A percentile compares a stretch with the other conserved stretches of the same genome.
Evolutionary conservation across 1,284 basidiomycete genomes (phyloP).

Genomic region (Tilletiaria anomala): DNA sequence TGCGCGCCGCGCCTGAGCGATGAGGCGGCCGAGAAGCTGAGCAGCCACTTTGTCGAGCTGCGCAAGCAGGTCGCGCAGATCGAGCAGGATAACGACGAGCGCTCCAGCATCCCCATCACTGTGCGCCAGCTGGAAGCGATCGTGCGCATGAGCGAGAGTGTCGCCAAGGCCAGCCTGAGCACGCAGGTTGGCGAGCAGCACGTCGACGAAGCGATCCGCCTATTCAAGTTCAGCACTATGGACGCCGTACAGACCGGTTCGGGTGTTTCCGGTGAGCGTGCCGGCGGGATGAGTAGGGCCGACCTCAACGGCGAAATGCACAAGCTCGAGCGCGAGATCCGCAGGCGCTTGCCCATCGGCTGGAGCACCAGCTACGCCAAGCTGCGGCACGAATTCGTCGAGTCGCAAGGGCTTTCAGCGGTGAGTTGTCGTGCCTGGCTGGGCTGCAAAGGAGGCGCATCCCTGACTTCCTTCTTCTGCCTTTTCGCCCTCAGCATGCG

Average conservation of each 20-base stretch:
- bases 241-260: slow-evolving; percentile 89
- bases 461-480: neutral
- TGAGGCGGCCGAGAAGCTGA: slow-evolving; percentile 90
- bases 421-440: neutral
- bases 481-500: slow-evolving; percentile 52
- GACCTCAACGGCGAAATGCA: slow-evolving; percentile 89
- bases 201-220: slow-evolving; percentile 90
- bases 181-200: slow-evolving; percentile 78
- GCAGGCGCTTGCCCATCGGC: slow-evolving; percentile 75
- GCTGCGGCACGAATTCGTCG: slow-evolving; percentile 87
- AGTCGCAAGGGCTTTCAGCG: slow-evolving; percentile 54
- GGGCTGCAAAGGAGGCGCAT: neutral
- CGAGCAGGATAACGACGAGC: slow-evolving; percentile 89
- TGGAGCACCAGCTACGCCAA: slow-evolving; percentile 94
- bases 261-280: slow-evolving; percentile 21
- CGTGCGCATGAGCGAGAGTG: slow-evolving; percentile 90
- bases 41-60: slow-evolving; percentile 87
- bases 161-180: slow-evolving; percentile 84
- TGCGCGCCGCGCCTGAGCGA: slow-evolving; percentile 85
- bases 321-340: slow-evolving; percentile 79
- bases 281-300: slow-evolving; percentile 80
- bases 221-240: slow-evolving; percentile 99
- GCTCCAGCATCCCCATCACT: slow-evolving; percentile 95
- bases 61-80: slow-evolving; percentile 91
- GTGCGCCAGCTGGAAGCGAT: slow-evolving; percentile 97